Evolutionary conservation across 371 early-diverging fungal genomes (phyloP).

Genomic region (Syncephalastrum sp.): DNA sequence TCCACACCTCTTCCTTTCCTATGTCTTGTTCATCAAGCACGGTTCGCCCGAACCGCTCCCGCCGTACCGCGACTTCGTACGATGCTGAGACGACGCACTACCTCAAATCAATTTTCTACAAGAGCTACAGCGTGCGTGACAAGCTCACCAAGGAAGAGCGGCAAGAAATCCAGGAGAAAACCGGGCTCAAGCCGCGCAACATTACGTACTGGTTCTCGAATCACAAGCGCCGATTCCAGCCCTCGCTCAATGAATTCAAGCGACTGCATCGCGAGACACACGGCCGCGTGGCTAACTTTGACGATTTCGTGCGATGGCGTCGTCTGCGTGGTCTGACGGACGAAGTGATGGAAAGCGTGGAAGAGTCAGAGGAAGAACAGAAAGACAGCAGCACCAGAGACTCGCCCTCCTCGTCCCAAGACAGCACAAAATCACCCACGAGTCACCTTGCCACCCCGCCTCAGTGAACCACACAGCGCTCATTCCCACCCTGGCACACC

Average conservation of each 20-base stretch:
- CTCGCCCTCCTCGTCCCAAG: too few species aligned
- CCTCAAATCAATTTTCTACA: constrained; percentile 38
- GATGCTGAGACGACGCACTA: constrained; percentile 42
- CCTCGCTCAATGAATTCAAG: constrained; percentile 25
- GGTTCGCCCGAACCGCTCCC: neutral
- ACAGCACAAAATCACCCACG: too few species aligned
- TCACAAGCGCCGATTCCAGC: constrained; percentile 44
- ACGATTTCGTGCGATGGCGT: constrained; percentile 41
- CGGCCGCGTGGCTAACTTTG: constrained; percentile 32
- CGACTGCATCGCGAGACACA: constrained; percentile 22
- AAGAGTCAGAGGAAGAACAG: constrained; percentile 1
- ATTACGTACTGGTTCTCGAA: constrained; percentile 55
- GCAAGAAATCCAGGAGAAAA: constrained; percentile 26
- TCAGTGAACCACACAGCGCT: too few species aligned
- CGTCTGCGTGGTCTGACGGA: constrained; percentile 23
- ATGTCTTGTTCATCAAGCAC: too few species aligned
- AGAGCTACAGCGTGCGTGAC: constrained; percentile 34
- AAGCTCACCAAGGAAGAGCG: constrained; percentile 48
- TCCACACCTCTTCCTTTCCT: neutral
- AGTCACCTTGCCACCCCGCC: too few species aligned
- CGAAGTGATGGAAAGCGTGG: constrained; percentile 17
- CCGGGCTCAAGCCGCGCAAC: constrained; percentile 41
- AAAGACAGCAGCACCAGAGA: too few species aligned
- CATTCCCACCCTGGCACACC: too few species aligned
- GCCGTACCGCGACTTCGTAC: constrained; percentile 46